phyloP scores from a whole-genome alignment of 176 grass and related monocot species.

The Carex pumila region DNA sequence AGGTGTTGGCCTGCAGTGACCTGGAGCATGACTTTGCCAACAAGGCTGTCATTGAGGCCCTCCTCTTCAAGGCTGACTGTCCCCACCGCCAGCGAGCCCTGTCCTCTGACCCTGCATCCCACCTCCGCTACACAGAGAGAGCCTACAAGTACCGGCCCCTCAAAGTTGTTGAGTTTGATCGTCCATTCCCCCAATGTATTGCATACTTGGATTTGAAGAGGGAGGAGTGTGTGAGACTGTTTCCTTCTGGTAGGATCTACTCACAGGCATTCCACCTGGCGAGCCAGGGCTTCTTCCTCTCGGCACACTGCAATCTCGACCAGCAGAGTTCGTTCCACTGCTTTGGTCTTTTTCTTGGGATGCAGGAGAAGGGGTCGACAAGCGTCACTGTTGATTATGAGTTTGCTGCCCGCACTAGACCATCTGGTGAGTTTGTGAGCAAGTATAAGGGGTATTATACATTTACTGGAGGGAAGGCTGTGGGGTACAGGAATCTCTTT shows the following conservation, averaged over 20 bases:
- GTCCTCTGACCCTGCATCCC: constrained; percentile 30
- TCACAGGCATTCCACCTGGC: constrained; percentile 70
- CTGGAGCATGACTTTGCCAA: constrained; percentile 50
- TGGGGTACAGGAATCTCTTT: constrained; percentile 76
- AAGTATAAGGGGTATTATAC: constrained; percentile 80
- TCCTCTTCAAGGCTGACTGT: constrained; percentile 61
- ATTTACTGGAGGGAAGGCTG: constrained; percentile 72
- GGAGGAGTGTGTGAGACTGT: constrained; percentile 57
- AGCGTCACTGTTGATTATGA: constrained; percentile 74
- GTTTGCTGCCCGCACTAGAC: constrained; percentile 52
- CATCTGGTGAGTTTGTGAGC: constrained; percentile 53
- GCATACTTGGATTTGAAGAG: constrained; percentile 75
- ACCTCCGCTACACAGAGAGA: constrained; percentile 30
- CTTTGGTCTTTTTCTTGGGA: constrained; percentile 79
- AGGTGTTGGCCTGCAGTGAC: constrained; percentile 53
- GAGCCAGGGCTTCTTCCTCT: constrained; percentile 66
- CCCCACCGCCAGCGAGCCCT: constrained; percentile 46
- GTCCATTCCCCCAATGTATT: constrained; percentile 60
- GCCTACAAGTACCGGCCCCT: constrained; percentile 67
- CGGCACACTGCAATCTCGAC: constrained; percentile 52
- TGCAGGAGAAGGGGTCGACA: constrained; percentile 92
- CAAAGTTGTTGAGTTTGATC: constrained; percentile 77
- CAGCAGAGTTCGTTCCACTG: constrained; percentile 43
- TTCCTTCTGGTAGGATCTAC: constrained; percentile 46
- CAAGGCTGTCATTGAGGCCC: constrained; percentile 55